A percentile compares a stretch with the other conserved stretches of the same genome.
Conservation (phyloP, 306 rosid genomes). For the Cucurbita moschata region DNA sequence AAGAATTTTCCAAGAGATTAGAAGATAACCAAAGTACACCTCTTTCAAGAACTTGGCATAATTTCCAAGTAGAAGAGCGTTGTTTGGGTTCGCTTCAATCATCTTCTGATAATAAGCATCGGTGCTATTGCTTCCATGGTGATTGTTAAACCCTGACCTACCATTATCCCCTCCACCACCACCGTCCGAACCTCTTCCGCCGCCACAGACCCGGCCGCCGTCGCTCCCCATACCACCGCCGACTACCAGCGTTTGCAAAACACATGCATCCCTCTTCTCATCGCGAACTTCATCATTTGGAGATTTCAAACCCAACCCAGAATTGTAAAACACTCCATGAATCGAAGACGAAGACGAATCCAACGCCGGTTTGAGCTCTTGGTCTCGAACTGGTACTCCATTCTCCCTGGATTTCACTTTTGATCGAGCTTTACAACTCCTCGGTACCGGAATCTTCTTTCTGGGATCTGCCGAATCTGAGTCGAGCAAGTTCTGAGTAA, state of each 20-base stretch:
- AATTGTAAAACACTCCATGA: conserved; percentile 27
- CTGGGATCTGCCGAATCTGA: conserved; percentile 20
- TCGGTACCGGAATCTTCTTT: conserved; percentile 9
- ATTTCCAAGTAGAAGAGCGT: conserved; percentile 63
- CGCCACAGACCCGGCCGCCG: conserved; percentile 34
- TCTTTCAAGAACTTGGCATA: conserved; percentile 80
- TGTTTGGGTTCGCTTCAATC: conserved; percentile 61
- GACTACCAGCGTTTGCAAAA: conserved; percentile 32
- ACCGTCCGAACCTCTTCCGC: conserved; percentile 20
- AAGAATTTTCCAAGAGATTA: neutral
- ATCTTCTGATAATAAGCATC: conserved; percentile 56
- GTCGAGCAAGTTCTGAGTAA: conserved; percentile 11
- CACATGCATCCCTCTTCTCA: conserved; percentile 9
- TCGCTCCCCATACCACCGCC: conserved; percentile 32
- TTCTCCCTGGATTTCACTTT: conserved; percentile 12
- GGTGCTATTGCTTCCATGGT: conserved; percentile 24
- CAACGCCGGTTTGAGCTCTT: conserved; percentile 1
- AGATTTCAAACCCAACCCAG: conserved; percentile 29
- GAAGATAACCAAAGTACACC: conserved; percentile 28
- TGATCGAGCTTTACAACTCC: neutral
- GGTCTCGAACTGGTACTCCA: conserved; percentile 10
- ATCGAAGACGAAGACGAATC: conserved; percentile 12
- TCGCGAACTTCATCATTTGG: conserved; percentile 12
- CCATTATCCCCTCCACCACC: conserved; percentile 20
- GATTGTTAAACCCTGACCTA: conserved; percentile 23